phyloP scores from a whole-genome alignment of 2,329 filamentous ascomycete genomes.

The Diaporthe ampelina region DNA sequence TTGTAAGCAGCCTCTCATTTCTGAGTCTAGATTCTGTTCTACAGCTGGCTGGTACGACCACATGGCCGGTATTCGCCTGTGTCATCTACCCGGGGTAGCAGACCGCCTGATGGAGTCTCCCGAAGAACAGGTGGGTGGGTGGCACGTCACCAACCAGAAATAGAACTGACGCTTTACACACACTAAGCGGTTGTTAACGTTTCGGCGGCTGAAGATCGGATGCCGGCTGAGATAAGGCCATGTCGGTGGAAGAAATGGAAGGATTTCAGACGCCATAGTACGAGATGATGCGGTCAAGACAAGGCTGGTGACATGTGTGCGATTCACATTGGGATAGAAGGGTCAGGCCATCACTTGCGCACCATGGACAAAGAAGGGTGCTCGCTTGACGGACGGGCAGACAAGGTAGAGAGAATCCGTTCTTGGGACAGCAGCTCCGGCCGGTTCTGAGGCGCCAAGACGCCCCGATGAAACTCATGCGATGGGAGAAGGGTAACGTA shows the following conservation, averaged over 20 bases:
- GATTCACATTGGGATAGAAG: not conserved
- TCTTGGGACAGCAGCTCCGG: not conserved
- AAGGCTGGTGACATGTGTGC: not conserved
- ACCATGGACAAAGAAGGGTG: not conserved
- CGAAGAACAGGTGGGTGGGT: conserved; percentile 19
- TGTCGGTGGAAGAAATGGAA: not conserved
- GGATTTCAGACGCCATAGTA: not conserved
- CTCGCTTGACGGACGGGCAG: not conserved
- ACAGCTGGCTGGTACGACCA: not conserved
- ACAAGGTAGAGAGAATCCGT: not conserved
- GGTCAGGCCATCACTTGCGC: not conserved
- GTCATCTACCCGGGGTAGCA: not conserved
- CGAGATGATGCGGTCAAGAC: not conserved
- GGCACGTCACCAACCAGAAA: not conserved
- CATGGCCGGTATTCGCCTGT: not conserved
- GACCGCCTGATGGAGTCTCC: not conserved
- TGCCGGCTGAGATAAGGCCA: not conserved
- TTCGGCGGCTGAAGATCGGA: conserved; percentile 16
- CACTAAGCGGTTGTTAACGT: not conserved
- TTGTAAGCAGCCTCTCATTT: conserved; percentile 3
- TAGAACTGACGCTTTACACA: not conserved
- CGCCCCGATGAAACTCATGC: not conserved
- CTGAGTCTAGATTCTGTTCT: not conserved
- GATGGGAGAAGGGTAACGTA: not conserved
- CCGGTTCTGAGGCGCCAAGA: not conserved